Evolutionary conservation across 306 rosid genomes (phyloP).

Genomic region (Quercus bicolor): DNA sequence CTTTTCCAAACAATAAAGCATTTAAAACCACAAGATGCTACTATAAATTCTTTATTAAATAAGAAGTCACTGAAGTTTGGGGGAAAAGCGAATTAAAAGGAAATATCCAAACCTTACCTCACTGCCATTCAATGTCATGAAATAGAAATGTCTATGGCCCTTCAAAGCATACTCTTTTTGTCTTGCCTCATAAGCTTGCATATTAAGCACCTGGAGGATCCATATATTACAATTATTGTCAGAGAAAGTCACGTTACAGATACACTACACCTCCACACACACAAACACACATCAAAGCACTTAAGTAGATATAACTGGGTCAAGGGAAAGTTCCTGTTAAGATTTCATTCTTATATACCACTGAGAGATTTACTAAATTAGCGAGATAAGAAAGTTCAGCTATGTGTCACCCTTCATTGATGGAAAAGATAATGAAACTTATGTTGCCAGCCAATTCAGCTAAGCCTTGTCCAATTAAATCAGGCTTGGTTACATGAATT

Average conservation of each 20-base stretch:
- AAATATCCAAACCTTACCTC: constrained; percentile 83
- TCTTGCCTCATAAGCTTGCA: constrained; percentile 78
- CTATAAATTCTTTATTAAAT: background rate
- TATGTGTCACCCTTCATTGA: background rate
- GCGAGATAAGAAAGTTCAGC: constrained; percentile 8
- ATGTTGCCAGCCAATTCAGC: background rate
- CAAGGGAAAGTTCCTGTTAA: constrained; percentile 5
- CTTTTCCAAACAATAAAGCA: background rate
- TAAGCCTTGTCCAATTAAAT: background rate
- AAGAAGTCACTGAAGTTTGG: background rate
- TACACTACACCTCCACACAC: constrained; percentile 7
- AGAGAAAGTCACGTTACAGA: constrained; percentile 8
- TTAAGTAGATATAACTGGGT: constrained; percentile 7
- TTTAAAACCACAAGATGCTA: background rate
- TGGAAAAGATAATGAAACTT: background rate
- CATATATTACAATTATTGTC: constrained; percentile 18
- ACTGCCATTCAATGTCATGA: constrained; percentile 93
- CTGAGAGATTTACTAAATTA: background rate
- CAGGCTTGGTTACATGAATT: background rate
- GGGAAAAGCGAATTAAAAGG: background rate
- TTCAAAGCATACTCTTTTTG: constrained; percentile 91
- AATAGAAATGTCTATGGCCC: constrained; percentile 97
- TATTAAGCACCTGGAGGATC: constrained; percentile 80
- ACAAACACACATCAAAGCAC: constrained; percentile 10
- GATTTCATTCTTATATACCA: background rate